These are phyloP conservation scores for Triticum turgidum DNA, from an alignment of 176 grass and related monocot genomes.

Conservation along the genomic window DNA sequence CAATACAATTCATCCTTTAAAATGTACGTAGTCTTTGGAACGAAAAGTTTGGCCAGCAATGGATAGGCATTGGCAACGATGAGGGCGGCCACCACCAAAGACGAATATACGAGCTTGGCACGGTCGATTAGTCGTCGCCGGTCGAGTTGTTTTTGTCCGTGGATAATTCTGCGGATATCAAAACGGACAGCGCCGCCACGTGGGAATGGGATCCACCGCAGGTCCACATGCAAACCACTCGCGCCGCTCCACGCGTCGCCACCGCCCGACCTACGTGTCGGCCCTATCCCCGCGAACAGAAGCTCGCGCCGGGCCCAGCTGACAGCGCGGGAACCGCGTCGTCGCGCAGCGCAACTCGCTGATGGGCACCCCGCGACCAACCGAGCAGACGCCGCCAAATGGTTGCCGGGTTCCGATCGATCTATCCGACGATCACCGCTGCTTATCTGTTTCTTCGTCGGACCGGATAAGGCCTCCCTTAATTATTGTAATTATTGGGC, in stretches of 20 bases:
- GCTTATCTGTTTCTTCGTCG: slow-evolving; percentile 17
- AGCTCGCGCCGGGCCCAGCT: not conserved
- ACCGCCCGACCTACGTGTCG: not conserved
- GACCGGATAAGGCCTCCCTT: slow-evolving; percentile 29
- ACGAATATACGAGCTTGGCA: not conserved
- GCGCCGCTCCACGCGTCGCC: not conserved
- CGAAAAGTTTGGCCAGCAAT: no score
- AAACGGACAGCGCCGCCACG: slow-evolving; percentile 3
- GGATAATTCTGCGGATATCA: slow-evolving; percentile 16
- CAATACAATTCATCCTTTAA: no score
- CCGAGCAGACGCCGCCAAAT: not conserved
- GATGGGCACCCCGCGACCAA: slow-evolving; percentile 36
- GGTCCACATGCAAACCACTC: not conserved
- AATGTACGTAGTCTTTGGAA: no score
- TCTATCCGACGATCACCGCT: not conserved
- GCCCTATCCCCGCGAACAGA: not conserved
- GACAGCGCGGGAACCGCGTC: not conserved
- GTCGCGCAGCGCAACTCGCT: not conserved
- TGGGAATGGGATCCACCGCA: not conserved
- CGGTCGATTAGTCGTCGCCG: not conserved
- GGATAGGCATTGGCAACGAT: not conserved
- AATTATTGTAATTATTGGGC: slow-evolving; percentile 10
- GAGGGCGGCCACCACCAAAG: not conserved
- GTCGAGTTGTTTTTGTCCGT: not conserved
- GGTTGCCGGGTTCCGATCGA: not conserved